Evolutionary conservation across 345 rosid genomes (phyloP), one percentile per base, ranked within the genome.

Genomic region (Gossypium thurberi): DNA sequence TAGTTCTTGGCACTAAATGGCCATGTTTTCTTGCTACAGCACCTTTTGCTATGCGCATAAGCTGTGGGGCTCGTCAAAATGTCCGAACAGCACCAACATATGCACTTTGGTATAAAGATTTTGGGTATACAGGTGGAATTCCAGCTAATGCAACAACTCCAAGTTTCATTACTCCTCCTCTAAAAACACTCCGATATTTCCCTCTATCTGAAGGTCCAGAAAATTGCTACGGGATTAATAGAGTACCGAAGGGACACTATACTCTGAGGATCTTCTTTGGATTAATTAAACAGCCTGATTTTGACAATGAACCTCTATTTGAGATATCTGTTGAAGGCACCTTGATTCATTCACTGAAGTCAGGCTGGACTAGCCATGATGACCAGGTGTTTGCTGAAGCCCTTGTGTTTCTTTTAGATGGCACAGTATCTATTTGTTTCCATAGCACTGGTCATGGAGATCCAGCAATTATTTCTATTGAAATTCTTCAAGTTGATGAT

Each of bases 391-490:
- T 96, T 56, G 84, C 86, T 26, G 99, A 96, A 80, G 97, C 96
- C 58, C 81, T 77, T 59, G 83, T 93, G 62, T 90, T 90, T 74
- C 93, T 96, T 64, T 69, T 50, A 1, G 89, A 83, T 79, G 94
- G 92, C 7, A 87, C 94, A 0, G 84, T 82, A 28, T 85, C 98
- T 0, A 82, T 96, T 17, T 96, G 99, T 82, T 90, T 96, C 77
- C 99, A 96, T 23, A 90, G 98, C 73, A 96, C 99, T 2, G 99
- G 99, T 60, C 99, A 89, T 80, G 99, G 99, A 15, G 99, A 93
- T 82, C 99, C 97, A 13, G 89, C 97, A 0, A 87, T 96, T 53
- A 82, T 91, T 62, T 82, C 97, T 1, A 86, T 96, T 44, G 99
- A 96, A 76, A 82, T 96, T 81, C 97, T 93, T 55, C 98, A 96